phyloP scores from a whole-genome alignment of 1,284 basidiomycete species.

The Tranzscheliella williamsii region DNA sequence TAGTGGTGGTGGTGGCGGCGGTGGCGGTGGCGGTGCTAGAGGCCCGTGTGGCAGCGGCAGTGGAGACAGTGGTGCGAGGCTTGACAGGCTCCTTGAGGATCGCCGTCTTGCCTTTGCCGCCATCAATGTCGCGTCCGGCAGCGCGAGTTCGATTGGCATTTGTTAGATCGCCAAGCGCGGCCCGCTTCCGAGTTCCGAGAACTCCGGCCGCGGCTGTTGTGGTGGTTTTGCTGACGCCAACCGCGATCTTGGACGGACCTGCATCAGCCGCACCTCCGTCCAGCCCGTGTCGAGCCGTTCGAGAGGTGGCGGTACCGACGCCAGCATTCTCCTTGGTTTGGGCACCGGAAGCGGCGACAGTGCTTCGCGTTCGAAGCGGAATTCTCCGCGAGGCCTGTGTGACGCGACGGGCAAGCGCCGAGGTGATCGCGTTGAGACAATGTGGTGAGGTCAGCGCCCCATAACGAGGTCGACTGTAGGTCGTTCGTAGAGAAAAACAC shows the following conservation, averaged over 20 bases:
- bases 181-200: slow-evolving; percentile 56
- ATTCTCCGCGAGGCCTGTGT: slow-evolving; percentile 34
- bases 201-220: slow-evolving; percentile 31
- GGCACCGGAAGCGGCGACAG: slow-evolving; percentile 19
- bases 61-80: slow-evolving; percentile 25
- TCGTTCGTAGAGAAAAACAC: no score
- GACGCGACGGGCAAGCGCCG: background rate
- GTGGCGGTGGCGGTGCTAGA: slow-evolving; percentile 6
- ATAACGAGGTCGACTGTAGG: no score
- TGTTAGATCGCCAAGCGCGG: slow-evolving; percentile 57
- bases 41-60: slow-evolving; percentile 20
- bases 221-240: slow-evolving; percentile 31
- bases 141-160: slow-evolving; percentile 48
- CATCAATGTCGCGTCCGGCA: slow-evolving; percentile 15
- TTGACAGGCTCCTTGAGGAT: slow-evolving; percentile 30
- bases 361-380: slow-evolving; percentile 40
- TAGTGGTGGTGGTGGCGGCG: slow-evolving; percentile 23
- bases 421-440: no score
- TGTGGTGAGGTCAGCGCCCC: background rate
- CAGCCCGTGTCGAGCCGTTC: slow-evolving; percentile 14
- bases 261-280: slow-evolving; percentile 28
- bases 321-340: slow-evolving; percentile 41
- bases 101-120: slow-evolving; percentile 39
- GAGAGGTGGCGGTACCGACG: slow-evolving; percentile 9
- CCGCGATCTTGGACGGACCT: slow-evolving; percentile 35